A percentile compares a stretch with the other conserved stretches of the same genome.
Conservation (phyloP, 441 rosid species). For the Populus hybrid region DNA sequence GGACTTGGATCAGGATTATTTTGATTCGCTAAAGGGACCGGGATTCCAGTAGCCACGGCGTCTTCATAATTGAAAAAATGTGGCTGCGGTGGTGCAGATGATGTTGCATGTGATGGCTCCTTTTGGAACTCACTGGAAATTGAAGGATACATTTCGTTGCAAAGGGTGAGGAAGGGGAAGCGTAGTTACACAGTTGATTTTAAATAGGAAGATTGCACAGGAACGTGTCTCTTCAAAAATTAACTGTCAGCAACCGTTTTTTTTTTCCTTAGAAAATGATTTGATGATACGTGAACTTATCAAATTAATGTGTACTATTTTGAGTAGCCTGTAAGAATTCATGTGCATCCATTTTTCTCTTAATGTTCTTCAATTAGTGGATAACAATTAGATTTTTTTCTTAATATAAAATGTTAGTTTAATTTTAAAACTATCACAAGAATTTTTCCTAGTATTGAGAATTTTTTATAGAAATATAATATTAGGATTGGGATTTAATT, state of each 20-base stretch:
- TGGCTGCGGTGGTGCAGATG: constrained; percentile 22
- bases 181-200: background rate
- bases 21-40: constrained; percentile 1
- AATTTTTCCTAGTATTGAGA: background rate
- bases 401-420: too few species aligned
- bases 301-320: too few species aligned
- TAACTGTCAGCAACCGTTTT: constrained; percentile 13
- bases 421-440: background rate
- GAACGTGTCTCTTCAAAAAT: constrained; percentile 13
- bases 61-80: background rate
- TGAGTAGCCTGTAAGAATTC: too few species aligned
- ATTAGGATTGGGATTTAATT: background rate
- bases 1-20: constrained; percentile 2
- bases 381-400: too few species aligned
- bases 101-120: constrained; percentile 5
- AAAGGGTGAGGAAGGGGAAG: background rate
- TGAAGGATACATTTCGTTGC: constrained; percentile 8
- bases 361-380: too few species aligned
- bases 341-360: too few species aligned
- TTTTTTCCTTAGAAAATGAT: too few species aligned
- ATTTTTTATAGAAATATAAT: too few species aligned
- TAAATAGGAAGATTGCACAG: background rate
- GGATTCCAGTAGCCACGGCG: constrained; percentile 1
- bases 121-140: constrained; percentile 8
- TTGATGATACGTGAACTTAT: too few species aligned